Evolutionary conservation across 2,329 filamentous ascomycete genomes (phyloP), one percentile per base, ranked within the genome.

Genomic region (Ceratocystis eucalypticola): DNA sequence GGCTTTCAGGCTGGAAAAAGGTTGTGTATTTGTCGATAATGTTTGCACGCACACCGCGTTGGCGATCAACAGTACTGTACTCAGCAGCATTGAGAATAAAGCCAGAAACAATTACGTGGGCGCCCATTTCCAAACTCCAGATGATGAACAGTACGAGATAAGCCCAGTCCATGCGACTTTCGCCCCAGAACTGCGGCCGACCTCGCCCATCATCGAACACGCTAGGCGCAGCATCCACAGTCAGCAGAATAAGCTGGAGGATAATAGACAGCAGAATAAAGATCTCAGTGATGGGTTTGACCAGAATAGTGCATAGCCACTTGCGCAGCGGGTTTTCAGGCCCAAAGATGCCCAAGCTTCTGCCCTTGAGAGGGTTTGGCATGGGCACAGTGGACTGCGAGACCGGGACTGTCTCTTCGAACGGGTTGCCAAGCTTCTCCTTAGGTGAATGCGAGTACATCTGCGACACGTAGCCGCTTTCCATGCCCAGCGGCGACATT

Each of bases 101-200:
- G 0, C 94, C 95, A 0, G 94, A 99, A 0, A 99, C 95, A 68
- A 99, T 87, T 53, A 92, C 87, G 66, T 92, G 88, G 68, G 89
- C 85, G 66, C 88, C 78, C 45, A 95, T 82, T 75, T 99, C 95
- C 25, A 95, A 72, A 0, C 92, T 96, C 74, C 97, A 99, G 62
- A 99, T 83, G 67, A 88, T 79, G 74, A 99, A 99, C 5, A 99
- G 84, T 1, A 76, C 85, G 57, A 97, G 80, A 67, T 97, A 83
- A 28, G 87, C 85, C 80, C 86, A 95, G 74, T 96, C 91, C 69
- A 91, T 88, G 71, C 79, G 79, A 8, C 79, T 79, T 30, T 78
- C 77, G 2, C 89, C 89, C 87, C 90, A 96, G 62, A 75, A 75
- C 1, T 78, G 74, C 1, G 83, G 82, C 6, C 87, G 82, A 5